Percentiles rank a stretch among this genome's conserved stretches.
Evolutionary conservation across 2,329 filamentous ascomycete species (phyloP).

Genomic region (Didymella arachidicola): DNA sequence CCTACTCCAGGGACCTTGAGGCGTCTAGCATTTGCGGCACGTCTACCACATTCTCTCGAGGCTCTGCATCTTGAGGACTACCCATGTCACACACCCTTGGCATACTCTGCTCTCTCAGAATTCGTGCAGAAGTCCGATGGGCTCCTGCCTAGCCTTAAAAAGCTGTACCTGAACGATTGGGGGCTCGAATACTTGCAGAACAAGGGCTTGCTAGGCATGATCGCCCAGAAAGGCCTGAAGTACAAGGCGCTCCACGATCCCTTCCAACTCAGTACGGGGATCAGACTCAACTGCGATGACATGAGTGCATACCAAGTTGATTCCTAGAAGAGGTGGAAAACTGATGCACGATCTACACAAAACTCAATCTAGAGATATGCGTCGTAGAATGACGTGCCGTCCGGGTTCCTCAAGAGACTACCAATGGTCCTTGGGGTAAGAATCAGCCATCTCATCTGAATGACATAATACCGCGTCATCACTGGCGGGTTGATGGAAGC

Average conservation of each 20-base stretch:
- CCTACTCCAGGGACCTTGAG: not conserved
- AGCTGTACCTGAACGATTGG: conserved; percentile 3
- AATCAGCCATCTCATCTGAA: not conserved
- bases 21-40: not conserved
- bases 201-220: not conserved
- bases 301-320: not conserved
- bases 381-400: not conserved
- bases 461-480: not conserved
- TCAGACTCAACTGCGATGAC: not conserved
- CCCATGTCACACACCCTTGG: not conserved
- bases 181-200: not conserved
- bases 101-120: not conserved
- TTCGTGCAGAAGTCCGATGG: not conserved
- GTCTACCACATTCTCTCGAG: not conserved
- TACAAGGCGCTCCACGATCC: conserved; percentile 5
- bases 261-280: not conserved
- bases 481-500: not conserved
- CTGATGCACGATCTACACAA: not conserved
- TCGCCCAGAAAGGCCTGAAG: not conserved
- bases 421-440: not conserved
- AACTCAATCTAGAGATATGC: not conserved
- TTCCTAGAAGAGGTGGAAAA: not conserved
- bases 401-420: not conserved
- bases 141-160: not conserved
- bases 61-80: not conserved